These are phyloP conservation scores for Galerina marginata DNA, from an alignment of 768 basidiomycete genomes.

Conservation along the genomic window DNA sequence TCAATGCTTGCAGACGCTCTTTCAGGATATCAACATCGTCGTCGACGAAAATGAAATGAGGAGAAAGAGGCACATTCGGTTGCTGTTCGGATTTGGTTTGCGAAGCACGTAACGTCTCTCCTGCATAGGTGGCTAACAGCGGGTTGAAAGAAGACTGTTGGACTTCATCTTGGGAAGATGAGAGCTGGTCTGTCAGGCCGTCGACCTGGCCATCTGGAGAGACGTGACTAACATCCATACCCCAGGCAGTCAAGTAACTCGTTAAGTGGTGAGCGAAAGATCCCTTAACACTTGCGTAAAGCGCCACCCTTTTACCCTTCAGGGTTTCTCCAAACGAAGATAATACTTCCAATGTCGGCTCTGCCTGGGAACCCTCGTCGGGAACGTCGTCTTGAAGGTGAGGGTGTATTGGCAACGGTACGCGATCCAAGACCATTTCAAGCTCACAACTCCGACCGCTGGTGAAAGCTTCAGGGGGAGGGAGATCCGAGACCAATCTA, in stretches of 20 bases:
- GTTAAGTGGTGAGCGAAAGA: conserved; percentile 93
- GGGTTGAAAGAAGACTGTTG: conserved; percentile 14
- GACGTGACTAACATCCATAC: conserved; percentile 88
- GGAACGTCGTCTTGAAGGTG: conserved; percentile 46
- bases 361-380: conserved; percentile 60
- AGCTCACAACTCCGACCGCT: conserved; percentile 70
- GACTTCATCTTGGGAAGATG: conserved; percentile 12
- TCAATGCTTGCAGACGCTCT: conserved; percentile 71
- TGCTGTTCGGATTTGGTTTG: conserved; percentile 25
- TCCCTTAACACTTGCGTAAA: conserved; percentile 87
- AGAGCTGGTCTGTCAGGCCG: conserved; percentile 24
- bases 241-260: conserved; percentile 93
- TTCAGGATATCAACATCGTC: conserved; percentile 86
- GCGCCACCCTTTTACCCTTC: conserved; percentile 79
- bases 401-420: conserved; percentile 51
- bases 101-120: conserved; percentile 2
- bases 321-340: conserved; percentile 80
- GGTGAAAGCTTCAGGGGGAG: conserved; percentile 44
- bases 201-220: conserved; percentile 64
- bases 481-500: conserved; percentile 47
- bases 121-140: conserved; percentile 11
- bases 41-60: conserved; percentile 84
- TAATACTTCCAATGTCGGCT: conserved; percentile 84
- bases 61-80: conserved; percentile 26
- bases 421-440: conserved; percentile 64